Base-by-base conservation (phyloP, 2,329 filamentous ascomycete genomes). In the Ophiostoma ulmi region DNA sequence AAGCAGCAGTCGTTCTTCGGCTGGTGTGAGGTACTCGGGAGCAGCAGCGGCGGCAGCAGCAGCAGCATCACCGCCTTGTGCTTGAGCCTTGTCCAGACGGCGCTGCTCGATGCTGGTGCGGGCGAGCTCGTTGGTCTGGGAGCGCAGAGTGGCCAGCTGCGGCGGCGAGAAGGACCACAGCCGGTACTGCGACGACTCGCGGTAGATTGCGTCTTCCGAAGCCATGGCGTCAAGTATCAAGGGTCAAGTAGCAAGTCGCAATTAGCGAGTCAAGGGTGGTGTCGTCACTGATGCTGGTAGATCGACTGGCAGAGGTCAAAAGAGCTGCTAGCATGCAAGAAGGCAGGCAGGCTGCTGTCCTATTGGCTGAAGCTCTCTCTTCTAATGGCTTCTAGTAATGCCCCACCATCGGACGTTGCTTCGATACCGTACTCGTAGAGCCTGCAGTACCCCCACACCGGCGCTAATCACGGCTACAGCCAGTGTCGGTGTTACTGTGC, bases 121-220 rank as follows among this genome's bases (percentile, higher is more conserved):
- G 2, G 95, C 95, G 68, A 92, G 85, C 11, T 85, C 81, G 80
- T 97, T 97, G 41, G 94, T 97, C 74, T 90, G 90, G 61, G 85
- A 82, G 71, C 95, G 91, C 35, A 94, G 85, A 1, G 89, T 85
- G 67, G 86, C 84, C 4, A 99, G 87, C 55, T 90, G 87, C 3
- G 88, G 80, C 2, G 89, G 87, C 0, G 93, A 92, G 80, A 94
- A 98, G 13, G 94, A 97, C 95, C 95, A 99, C 72, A 96, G 85
- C 63, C 91, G 88, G 78, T 89, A 98, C 80, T 99, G 95, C 66
- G 92, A 94, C 0, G 94, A 97, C 69, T 91, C 87, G 41, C 93
- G 89, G 81, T 98, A 99, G 70, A 94, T 85, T 75, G 92, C 91
- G 80, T 99, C 95, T 85, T 99, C 95, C 73, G 88, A 91, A 8